Base-by-base conservation (phyloP, 2,329 filamentous ascomycete genomes). In the Colletotrichum aenigma region DNA sequence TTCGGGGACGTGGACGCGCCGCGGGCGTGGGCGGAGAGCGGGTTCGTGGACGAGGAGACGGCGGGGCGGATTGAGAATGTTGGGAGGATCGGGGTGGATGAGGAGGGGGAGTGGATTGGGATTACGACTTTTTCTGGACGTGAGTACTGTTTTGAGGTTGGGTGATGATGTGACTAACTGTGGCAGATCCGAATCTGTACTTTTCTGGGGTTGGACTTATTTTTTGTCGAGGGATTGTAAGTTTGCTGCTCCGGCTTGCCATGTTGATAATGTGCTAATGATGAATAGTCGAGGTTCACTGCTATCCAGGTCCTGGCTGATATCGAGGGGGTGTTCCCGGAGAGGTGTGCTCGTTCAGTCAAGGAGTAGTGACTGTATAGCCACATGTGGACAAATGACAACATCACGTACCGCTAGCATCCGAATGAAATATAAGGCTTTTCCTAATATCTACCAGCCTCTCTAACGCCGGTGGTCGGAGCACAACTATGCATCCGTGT, bases 1-100 rank as follows among this genome's bases (percentile, higher is more conserved):
- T 88, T 82, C 74, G 81, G 85, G 12, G 84, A 83, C 52, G 85
- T 87, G 81, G 78, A 80, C 16, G 81, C 79, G 12, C 83, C 80
- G 16, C 75, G 81, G 3, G 74, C 79, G 69, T 82, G 84, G 28
- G 55, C 10, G 30, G 34, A 65, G n/a, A 62, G 10, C 9, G 74
- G 74, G 18, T 76, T 73, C 48, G 4, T 76, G 16, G 74, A 76
- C 43, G 32, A 21, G 15, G 64, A n/a, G 9, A 30, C 70, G 70
- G 70, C 74, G 15, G 70, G 32, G 2, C 52, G n/a, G 69, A 10
- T 76, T 43, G 70, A 68, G n/a, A 73, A 76, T 60, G 30, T 73
- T 1, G 30, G 48, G 30, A 4, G 10, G 55, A 26, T 32, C 0
- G 74, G 74, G 15, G 64, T 73, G 28, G 74, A 76, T 34, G 58